Evolutionary conservation across 1,284 basidiomycete genomes (phyloP).

Genomic region (Fomitopsis palustris): DNA sequence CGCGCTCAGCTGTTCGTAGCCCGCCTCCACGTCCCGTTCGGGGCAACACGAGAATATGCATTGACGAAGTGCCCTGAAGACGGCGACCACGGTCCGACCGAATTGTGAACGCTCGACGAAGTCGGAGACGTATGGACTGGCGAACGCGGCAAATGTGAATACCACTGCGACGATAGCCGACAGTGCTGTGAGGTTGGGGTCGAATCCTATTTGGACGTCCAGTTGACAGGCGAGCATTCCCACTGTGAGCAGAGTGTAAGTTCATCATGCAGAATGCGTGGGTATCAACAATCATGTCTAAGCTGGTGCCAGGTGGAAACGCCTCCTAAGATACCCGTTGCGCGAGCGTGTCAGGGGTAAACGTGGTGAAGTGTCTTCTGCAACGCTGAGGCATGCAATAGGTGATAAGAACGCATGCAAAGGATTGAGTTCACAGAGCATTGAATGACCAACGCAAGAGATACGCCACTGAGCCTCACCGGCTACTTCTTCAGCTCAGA

Average conservation of each 20-base stretch:
- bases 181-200: slow-evolving; percentile 24
- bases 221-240: slow-evolving; percentile 30
- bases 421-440: too few species aligned
- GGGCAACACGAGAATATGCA: slow-evolving; percentile 7
- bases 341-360: neutral
- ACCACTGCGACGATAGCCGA: slow-evolving; percentile 28
- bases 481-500: too few species aligned
- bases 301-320: neutral
- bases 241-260: slow-evolving; percentile 12
- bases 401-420: too few species aligned
- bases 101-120: slow-evolving; percentile 17
- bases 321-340: too few species aligned
- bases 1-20: slow-evolving; percentile 1
- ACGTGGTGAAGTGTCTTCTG: neutral
- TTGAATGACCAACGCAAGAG: too few species aligned
- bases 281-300: neutral
- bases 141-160: slow-evolving; percentile 28
- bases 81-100: slow-evolving; percentile 2
- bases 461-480: too few species aligned
- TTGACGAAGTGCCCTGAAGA: neutral
- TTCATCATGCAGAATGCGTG: neutral
- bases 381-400: too few species aligned
- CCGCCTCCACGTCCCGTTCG: slow-evolving; percentile 4
- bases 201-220: slow-evolving; percentile 24
- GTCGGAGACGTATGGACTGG: slow-evolving; percentile 21